These are phyloP conservation scores for Crithidia fasciculata DNA, from an alignment of 208 protist genomes.

Conservation along the genomic window DNA sequence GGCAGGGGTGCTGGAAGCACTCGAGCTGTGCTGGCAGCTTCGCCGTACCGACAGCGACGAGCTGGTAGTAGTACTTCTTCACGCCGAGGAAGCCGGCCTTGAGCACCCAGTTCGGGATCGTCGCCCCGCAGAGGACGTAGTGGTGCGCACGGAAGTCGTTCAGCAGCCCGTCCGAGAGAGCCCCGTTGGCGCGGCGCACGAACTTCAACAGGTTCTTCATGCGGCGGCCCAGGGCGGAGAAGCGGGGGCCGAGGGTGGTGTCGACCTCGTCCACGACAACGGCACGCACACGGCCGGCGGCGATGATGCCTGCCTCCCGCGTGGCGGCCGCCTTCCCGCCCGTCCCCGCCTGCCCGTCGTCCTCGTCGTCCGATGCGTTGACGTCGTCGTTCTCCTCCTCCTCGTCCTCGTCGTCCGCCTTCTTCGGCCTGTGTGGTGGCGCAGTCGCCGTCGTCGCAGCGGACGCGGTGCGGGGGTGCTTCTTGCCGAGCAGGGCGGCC, in stretches of 20 bases:
- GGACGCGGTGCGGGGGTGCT: slow-evolving; percentile 9
- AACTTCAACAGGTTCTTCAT: slow-evolving; percentile 88
- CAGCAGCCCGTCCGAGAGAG: slow-evolving; percentile 67
- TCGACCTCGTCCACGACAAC: slow-evolving; percentile 92
- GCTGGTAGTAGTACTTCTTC: slow-evolving; percentile 94
- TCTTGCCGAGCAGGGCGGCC: slow-evolving; percentile 25
- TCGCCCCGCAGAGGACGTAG: slow-evolving; percentile 91
- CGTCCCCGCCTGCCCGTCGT: slow-evolving; percentile 35
- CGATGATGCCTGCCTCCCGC: slow-evolving; percentile 30
- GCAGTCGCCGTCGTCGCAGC: neutral
- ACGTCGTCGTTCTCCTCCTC: slow-evolving; percentile 22
- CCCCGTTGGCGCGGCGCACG: slow-evolving; percentile 79
- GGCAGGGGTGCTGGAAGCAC: slow-evolving; percentile 63
- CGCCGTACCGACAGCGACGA: slow-evolving; percentile 70
- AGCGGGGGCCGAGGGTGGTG: slow-evolving; percentile 86
- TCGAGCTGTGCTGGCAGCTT: slow-evolving; percentile 81
- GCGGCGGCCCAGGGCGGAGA: slow-evolving; percentile 82
- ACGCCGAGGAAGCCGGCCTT: slow-evolving; percentile 90
- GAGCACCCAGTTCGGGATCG: slow-evolving; percentile 92
- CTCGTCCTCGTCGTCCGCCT: slow-evolving; percentile 20
- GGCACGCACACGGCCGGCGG: slow-evolving; percentile 59
- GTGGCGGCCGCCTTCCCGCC: neutral
- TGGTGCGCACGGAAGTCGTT: slow-evolving; percentile 87
- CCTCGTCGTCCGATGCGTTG: slow-evolving; percentile 32
- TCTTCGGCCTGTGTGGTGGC: neutral